Percentiles rank a stretch among this genome's conserved stretches.
These are phyloP conservation scores for Ormosia semicastrata DNA, from an alignment of 306 rosid genomes.

Conservation along the genomic window DNA sequence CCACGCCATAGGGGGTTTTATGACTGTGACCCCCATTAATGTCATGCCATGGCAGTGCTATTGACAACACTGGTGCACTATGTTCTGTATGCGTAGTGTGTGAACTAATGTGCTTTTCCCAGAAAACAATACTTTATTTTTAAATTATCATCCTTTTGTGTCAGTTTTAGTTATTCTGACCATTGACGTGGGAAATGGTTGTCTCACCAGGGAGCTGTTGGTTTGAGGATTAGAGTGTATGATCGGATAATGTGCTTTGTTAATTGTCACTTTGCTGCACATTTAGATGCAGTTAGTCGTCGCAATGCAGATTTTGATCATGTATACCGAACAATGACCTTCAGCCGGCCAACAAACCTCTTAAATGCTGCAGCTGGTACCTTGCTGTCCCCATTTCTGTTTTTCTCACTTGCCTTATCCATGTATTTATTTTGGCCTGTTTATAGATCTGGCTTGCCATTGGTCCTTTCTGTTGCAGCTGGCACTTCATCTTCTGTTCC, in stretches of 20 bases:
- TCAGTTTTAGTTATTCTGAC: slow-evolving; percentile 13
- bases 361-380: slow-evolving; percentile 70
- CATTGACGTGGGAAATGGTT: slow-evolving; percentile 39
- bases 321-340: slow-evolving; percentile 88
- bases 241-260: slow-evolving; percentile 82
- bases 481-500: slow-evolving; percentile 71
- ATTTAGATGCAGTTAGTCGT: slow-evolving; percentile 87
- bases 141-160: background rate
- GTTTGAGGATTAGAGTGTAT: slow-evolving; percentile 88
- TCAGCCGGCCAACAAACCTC: slow-evolving; percentile 62
- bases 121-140: background rate
- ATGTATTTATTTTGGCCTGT: slow-evolving; percentile 54
- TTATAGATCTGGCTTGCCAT: slow-evolving; percentile 73
- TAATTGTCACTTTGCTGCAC: slow-evolving; percentile 99
- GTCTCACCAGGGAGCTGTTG: slow-evolving; percentile 97
- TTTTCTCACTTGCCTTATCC: slow-evolving; percentile 50
- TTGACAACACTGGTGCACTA: background rate
- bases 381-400: slow-evolving; percentile 46
- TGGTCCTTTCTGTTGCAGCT: slow-evolving; percentile 87
- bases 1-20: background rate
- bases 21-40: background rate
- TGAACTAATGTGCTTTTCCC: slow-evolving; percentile 17
- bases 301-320: slow-evolving; percentile 94
- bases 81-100: background rate
- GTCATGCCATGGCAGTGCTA: background rate